A percentile compares a stretch with the other conserved stretches of the same genome.
These are phyloP conservation scores for Athelia psychrophila DNA, from an alignment of 1,284 basidiomycete genomes.

Conservation along the genomic window DNA sequence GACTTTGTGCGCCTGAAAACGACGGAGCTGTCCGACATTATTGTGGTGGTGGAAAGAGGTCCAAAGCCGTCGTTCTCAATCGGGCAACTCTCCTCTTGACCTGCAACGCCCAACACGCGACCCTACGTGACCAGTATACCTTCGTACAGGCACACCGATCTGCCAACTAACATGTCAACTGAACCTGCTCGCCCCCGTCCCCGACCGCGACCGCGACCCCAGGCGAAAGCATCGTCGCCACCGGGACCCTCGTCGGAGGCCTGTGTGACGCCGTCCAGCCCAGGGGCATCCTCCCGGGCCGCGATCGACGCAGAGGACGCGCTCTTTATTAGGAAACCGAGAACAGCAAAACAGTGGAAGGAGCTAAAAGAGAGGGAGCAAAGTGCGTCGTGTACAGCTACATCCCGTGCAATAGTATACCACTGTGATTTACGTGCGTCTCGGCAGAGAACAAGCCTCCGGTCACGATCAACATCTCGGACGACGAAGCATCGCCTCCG, in stretches of 20 bases:
- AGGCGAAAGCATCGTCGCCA: constrained; percentile 27
- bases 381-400: constrained; percentile 32
- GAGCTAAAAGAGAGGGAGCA: constrained; percentile 49
- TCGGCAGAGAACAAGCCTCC: constrained; percentile 12
- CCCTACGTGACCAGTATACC: constrained; percentile 12
- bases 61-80: no score
- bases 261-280: constrained; percentile 7
- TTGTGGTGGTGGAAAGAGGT: neutral
- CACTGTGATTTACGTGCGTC: constrained; percentile 6
- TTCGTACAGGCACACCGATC: constrained; percentile 6
- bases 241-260: constrained; percentile 16
- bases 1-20: constrained; percentile 56
- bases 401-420: neutral
- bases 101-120: constrained; percentile 45
- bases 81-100: constrained; percentile 17
- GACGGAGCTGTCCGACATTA: constrained; percentile 30
- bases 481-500: constrained; percentile 19
- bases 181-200: constrained; percentile 39
- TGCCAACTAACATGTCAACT: constrained; percentile 26
- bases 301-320: constrained; percentile 54
- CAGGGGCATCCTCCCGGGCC: constrained; percentile 9
- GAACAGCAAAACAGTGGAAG: constrained; percentile 54
- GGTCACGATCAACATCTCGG: constrained; percentile 21
- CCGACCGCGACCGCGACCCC: constrained; percentile 50
- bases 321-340: constrained; percentile 61